Evolutionary conservation across 345 rosid genomes (phyloP).

Genomic region (Eucalyptus erythrocorys): DNA sequence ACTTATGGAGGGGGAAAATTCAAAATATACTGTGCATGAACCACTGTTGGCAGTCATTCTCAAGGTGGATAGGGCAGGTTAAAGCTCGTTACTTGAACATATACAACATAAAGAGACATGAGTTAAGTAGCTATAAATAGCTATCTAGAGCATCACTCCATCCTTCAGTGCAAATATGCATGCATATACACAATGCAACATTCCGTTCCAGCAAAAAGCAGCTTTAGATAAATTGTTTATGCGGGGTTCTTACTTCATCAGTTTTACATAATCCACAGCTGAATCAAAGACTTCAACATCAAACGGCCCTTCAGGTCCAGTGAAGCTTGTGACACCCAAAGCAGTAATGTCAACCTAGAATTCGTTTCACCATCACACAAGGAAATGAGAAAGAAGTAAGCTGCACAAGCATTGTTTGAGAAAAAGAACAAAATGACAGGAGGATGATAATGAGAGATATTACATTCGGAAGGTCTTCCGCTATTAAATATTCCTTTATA

Average conservation of each 20-base stretch:
- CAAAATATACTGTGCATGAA: neutral
- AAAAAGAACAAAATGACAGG: neutral
- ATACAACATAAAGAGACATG: neutral
- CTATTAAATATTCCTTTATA: slow-evolving; percentile 72
- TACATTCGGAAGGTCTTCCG: slow-evolving; percentile 74
- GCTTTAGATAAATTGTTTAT: neutral
- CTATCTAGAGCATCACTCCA: neutral
- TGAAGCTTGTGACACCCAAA: slow-evolving; percentile 53
- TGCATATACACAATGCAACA: neutral
- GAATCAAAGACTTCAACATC: slow-evolving; percentile 96
- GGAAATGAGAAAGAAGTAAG: neutral
- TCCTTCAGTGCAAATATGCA: neutral
- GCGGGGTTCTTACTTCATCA: slow-evolving; percentile 64
- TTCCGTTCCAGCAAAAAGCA: neutral
- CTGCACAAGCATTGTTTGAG: neutral
- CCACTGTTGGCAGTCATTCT: neutral
- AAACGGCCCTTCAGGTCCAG: slow-evolving; percentile 80
- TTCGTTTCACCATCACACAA: neutral
- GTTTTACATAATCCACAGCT: slow-evolving; percentile 71
- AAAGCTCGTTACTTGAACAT: neutral
- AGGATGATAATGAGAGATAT: neutral
- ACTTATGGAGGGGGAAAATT: neutral
- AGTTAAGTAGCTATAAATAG: neutral
- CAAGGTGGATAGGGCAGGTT: neutral
- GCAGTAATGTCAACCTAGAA: slow-evolving; percentile 67